Evolutionary conservation across 2,329 filamentous ascomycete species (phyloP).

Genomic region (Penicillium sp.): DNA sequence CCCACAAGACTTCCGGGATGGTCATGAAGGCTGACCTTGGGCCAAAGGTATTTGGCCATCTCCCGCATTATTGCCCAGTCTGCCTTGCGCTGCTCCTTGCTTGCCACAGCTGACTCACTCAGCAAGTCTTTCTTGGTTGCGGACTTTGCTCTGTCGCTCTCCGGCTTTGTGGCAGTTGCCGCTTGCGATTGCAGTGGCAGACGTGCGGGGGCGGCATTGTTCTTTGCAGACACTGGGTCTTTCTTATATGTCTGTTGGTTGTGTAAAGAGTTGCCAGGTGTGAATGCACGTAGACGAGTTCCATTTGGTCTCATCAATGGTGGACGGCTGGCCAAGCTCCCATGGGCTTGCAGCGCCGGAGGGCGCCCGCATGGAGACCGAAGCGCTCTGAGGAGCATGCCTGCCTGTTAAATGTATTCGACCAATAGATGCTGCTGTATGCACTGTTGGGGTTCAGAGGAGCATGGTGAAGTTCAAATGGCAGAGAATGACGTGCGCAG

Average conservation of each 20-base stretch:
- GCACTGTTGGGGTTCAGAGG: conserved; percentile 17
- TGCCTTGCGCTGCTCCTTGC: conserved; percentile 87
- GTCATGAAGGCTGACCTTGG: conserved; percentile 55
- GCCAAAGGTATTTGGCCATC: conserved; percentile 95
- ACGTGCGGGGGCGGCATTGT: conserved; percentile 5
- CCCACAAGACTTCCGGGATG: conserved; percentile 1
- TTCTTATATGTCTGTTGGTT: conserved; percentile 23
- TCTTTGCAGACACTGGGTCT: conserved; percentile 14
- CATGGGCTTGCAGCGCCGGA: conserved; percentile 26
- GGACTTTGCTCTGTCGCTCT: conserved; percentile 25
- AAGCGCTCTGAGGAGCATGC: conserved; percentile 40
- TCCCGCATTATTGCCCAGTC: conserved; percentile 99
- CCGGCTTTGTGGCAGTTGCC: conserved; percentile 18
- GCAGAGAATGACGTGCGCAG: conserved; percentile 15
- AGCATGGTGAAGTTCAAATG: conserved; percentile 24
- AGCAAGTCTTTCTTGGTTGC: conserved; percentile 58
- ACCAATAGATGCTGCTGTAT: background rate
- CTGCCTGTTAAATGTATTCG: conserved; percentile 10
- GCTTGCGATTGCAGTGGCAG: conserved; percentile 17
- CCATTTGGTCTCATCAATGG: conserved; percentile 24
- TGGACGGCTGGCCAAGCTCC: conserved; percentile 25
- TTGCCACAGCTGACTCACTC: conserved; percentile 62
- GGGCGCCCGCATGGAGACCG: conserved; percentile 37
- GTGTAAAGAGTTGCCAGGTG: conserved; percentile 23
- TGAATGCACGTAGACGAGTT: conserved; percentile 32